Evolutionary conservation across 176 grass and related monocot species (phyloP).

Genomic region (Triticum urartu): DNA sequence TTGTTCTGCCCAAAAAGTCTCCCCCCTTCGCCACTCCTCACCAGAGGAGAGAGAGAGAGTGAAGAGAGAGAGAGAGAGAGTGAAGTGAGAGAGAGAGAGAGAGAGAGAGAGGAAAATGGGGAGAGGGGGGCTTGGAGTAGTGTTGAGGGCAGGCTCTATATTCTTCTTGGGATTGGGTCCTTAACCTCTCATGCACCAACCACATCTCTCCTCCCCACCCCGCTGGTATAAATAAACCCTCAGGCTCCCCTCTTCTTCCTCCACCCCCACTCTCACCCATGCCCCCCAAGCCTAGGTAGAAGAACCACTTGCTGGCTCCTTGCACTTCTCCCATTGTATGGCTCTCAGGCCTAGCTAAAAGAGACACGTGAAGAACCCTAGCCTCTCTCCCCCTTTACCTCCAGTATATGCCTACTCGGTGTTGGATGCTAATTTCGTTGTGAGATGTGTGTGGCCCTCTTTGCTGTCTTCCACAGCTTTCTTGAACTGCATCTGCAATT

Average conservation of each 20-base stretch:
- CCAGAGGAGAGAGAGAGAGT: neutral
- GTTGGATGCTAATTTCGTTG: neutral
- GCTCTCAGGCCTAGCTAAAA: neutral
- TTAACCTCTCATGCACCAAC: slow-evolving; percentile 52
- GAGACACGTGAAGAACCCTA: neutral
- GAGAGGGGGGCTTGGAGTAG: slow-evolving; percentile 19
- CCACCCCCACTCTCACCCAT: neutral
- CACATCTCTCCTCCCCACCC: slow-evolving; percentile 1
- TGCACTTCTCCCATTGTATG: no score
- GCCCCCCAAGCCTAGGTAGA: neutral
- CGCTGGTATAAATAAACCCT: slow-evolving; percentile 59
- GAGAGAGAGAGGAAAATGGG: neutral
- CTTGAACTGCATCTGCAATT: slow-evolving; percentile 86
- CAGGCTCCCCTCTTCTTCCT: slow-evolving; percentile 32
- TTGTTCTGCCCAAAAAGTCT: slow-evolving; percentile 52
- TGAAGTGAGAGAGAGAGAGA: slow-evolving; percentile 8
- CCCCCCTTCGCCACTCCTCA: neutral
- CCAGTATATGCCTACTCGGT: neutral
- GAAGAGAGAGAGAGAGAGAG: neutral
- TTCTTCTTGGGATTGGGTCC: slow-evolving; percentile 95
- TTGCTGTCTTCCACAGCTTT: slow-evolving; percentile 99
- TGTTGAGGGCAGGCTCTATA: slow-evolving; percentile 63
- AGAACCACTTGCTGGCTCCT: neutral
- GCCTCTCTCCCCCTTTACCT: neutral
- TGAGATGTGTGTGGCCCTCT: slow-evolving; percentile 54